Percentiles rank a stretch among this genome's conserved stretches.
Evolutionary conservation across 331 rosid genomes (phyloP).

Genomic region (Quercus lobata): DNA sequence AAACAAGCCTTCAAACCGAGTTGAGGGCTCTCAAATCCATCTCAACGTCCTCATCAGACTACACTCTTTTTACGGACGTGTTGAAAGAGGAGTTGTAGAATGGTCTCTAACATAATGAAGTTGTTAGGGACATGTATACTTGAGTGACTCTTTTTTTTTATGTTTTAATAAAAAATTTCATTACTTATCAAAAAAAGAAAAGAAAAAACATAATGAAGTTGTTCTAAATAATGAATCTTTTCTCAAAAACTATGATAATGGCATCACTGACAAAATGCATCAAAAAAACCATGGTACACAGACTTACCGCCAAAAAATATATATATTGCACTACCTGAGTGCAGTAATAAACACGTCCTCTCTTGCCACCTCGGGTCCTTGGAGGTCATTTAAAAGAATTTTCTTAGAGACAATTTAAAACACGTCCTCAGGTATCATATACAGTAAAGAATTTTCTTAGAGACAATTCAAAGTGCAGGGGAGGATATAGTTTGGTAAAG

Average conservation of each 20-base stretch:
- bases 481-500: background rate
- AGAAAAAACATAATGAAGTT: background rate
- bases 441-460: background rate
- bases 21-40: background rate
- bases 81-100: background rate
- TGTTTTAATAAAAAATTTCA: no score
- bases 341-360: constrained; percentile 94
- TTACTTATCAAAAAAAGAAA: no score
- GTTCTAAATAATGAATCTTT: background rate
- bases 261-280: constrained; percentile 2
- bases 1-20: no score
- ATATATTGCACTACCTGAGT: constrained; percentile 58
- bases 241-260: background rate
- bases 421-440: background rate
- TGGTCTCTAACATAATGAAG: background rate
- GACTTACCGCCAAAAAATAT: background rate
- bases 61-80: background rate
- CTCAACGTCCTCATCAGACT: background rate
- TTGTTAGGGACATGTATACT: no score
- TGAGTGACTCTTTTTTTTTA: no score
- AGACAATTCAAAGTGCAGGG: background rate
- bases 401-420: background rate
- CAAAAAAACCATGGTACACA: background rate
- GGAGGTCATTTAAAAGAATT: constrained; percentile 86
- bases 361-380: constrained; percentile 81